Evolutionary conservation across 495 filamentous ascomycete species (phyloP), one percentile per base, ranked within the genome.

Genomic region (Hyaloscypha finlandica): DNA sequence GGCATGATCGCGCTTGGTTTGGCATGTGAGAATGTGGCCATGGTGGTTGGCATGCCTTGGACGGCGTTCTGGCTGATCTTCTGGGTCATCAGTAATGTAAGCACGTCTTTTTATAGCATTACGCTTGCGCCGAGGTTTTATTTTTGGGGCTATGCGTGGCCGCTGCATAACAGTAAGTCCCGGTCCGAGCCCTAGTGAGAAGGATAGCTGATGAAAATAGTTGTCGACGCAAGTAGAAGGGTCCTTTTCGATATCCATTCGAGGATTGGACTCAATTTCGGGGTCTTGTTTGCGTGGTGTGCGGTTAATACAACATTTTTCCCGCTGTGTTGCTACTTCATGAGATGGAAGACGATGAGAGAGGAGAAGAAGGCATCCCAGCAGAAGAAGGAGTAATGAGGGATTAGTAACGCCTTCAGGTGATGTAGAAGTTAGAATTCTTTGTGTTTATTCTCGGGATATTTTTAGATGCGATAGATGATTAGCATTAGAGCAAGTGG

Each of bases 21-120:
- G 4, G 88, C 89, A 0, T 90, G 87, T 66, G 88, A 91, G 79
- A 92, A 91, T 68, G 87, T 89, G 71, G 87, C 84, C 0, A 92
- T 91, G 88, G 69, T 90, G 16, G 72, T 90, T 4, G 89, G 89
- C 0, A 78, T 83, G 63, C 89, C 88, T 0, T 92, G 85, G 85
- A 89, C 86, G 11, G 82, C 87, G 1, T 76, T 90, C 19, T 92
- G 89, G 83, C 74, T 92, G 4, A 90, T 92, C 65, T 92, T 91
- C 72, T 92, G 88, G 89, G 86, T 91, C 32, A 89, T 91, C 60
- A 87, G 85, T 3, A 92, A 92, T 72, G 87, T 91, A 4, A 74
- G 82, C 0, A 89, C 87, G 0, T 79, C 81, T 0, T 91, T 92
- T 74, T 90, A 91, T 76, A 71, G 81, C 1, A 71, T 92, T 31